phyloP scores from a whole-genome alignment of 345 rosid genomes.

The Eucalyptus sp. region DNA sequence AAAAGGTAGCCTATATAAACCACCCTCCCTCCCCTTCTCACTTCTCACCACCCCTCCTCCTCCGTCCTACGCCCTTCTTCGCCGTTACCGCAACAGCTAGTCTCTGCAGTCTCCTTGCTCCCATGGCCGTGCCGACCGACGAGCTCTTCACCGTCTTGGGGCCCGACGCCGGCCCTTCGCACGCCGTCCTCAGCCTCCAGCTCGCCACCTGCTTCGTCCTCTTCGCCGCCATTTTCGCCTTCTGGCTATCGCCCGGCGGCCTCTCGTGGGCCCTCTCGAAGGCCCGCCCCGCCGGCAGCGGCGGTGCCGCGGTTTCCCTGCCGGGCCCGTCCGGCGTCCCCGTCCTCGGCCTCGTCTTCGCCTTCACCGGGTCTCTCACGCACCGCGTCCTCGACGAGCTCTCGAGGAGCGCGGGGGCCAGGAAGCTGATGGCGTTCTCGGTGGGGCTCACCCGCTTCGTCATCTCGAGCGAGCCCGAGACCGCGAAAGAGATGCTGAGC shows the following conservation, averaged over 20 bases:
- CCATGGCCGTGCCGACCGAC: background rate
- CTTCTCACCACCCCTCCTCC: background rate
- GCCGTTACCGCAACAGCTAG: background rate
- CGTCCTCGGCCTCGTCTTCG: conserved; percentile 24
- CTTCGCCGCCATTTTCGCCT: conserved; percentile 17
- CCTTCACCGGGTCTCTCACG: conserved; percentile 32
- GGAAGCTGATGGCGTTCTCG: conserved; percentile 66
- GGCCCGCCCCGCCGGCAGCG: background rate
- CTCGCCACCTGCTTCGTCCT: conserved; percentile 11
- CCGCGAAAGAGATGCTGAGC: conserved; percentile 61
- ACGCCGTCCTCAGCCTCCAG: conserved; percentile 7
- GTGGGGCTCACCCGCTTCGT: conserved; percentile 64
- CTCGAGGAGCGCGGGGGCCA: conserved; percentile 20
- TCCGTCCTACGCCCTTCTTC: no score
- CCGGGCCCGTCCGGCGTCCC: conserved; percentile 68
- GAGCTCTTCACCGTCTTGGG: background rate
- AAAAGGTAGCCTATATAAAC: background rate
- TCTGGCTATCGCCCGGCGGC: conserved; percentile 48
- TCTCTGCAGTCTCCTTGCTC: rapidly evolving
- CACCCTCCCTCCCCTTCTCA: background rate
- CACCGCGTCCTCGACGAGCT: conserved; percentile 45
- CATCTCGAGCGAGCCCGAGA: conserved; percentile 58
- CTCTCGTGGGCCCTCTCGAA: conserved; percentile 50
- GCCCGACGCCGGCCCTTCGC: background rate
- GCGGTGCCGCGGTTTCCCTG: conserved; percentile 10